These are phyloP conservation scores for Fusarium pseudograminearum DNA, from an alignment of 2,329 filamentous ascomycete species.

Conservation along the genomic window DNA sequence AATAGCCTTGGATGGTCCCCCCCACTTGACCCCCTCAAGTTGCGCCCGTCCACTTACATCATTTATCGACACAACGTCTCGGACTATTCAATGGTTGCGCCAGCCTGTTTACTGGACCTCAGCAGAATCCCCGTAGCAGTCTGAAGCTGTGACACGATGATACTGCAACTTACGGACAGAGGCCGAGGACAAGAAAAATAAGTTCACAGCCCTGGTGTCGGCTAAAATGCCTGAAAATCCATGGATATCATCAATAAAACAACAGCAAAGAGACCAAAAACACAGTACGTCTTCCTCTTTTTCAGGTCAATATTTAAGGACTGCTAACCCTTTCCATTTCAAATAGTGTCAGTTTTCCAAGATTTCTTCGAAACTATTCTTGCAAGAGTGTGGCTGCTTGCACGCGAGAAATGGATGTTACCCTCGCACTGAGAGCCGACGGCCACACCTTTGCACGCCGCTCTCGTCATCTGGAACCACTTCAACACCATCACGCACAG, in stretches of 20 bases:
- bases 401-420: constrained; percentile 37
- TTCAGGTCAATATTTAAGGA: neutral
- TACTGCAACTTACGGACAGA: constrained; percentile 24
- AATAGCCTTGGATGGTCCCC: constrained; percentile 37
- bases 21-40: constrained; percentile 40
- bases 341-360: constrained; percentile 17
- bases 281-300: neutral
- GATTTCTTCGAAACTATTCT: constrained; percentile 14
- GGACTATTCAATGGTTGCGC: constrained; percentile 14
- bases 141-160: constrained; percentile 24
- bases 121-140: constrained; percentile 20
- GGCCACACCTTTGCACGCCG: constrained; percentile 40
- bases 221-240: constrained; percentile 7
- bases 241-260: neutral
- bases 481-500: constrained; percentile 39
- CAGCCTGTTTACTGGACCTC: constrained; percentile 27
- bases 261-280: neutral
- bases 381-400: constrained; percentile 18
- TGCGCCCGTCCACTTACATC: constrained; percentile 47
- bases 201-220: constrained; percentile 5
- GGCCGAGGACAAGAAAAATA: constrained; percentile 22
- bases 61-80: constrained; percentile 43
- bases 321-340: neutral
- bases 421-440: constrained; percentile 23
- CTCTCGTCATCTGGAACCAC: constrained; percentile 45